Percentiles rank a stretch among this genome's conserved stretches.
phyloP scores from a whole-genome alignment of 306 rosid species.

The Prunus padus region DNA sequence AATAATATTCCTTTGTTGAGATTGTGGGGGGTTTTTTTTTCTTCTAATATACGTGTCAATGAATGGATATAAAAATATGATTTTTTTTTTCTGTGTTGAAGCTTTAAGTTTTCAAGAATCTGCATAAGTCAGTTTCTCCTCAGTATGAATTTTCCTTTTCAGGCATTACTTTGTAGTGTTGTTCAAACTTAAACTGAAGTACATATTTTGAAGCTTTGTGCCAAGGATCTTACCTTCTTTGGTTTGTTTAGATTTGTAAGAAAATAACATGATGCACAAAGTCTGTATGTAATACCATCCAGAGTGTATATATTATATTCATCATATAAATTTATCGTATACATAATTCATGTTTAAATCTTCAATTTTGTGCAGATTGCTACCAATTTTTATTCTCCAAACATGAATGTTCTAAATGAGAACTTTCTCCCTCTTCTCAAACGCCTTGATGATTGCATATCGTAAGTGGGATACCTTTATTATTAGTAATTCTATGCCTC shows the following conservation, averaged over 20 bases:
- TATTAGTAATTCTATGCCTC: conserved; percentile 8
- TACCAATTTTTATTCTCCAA: conserved; percentile 87
- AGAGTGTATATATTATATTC: background rate
- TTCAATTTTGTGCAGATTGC: conserved; percentile 63
- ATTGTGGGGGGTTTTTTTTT: background rate
- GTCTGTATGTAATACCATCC: background rate
- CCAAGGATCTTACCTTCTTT: background rate
- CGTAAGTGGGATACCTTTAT: conserved; percentile 56
- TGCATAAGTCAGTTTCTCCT: background rate
- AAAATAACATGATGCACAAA: background rate
- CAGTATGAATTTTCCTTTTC: background rate
- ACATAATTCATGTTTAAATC: conserved; percentile 16
- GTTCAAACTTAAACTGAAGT: background rate
- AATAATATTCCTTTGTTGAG: conserved; percentile 25
- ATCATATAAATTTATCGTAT: background rate
- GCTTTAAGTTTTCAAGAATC: background rate
- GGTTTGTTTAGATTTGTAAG: background rate
- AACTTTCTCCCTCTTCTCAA: conserved; percentile 89
- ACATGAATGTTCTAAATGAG: conserved; percentile 82
- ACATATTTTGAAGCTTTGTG: background rate
- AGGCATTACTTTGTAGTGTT: background rate
- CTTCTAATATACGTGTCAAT: background rate
- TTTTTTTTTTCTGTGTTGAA: background rate
- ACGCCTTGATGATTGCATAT: conserved; percentile 92
- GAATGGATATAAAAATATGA: background rate